Evolutionary conservation across 139 green algal species (phyloP).

Genomic region (Chlamydomonas sp.): DNA sequence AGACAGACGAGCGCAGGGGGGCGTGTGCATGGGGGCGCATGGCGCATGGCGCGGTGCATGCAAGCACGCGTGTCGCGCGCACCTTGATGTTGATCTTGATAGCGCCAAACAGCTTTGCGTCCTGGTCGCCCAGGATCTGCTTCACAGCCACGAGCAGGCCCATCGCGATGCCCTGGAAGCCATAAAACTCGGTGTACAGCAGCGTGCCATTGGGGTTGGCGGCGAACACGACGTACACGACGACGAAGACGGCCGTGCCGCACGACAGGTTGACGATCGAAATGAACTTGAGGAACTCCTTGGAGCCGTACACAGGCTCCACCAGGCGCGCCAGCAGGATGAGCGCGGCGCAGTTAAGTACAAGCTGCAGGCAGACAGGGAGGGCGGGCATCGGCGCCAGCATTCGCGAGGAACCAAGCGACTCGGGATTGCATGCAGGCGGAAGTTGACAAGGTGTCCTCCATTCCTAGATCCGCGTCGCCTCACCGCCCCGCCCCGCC

Average conservation of each 20-base stretch:
- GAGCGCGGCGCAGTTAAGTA: conserved; percentile 45
- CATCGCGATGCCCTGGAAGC: conserved; percentile 79
- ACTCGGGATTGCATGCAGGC: too few relatives aligned
- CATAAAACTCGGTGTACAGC: conserved; percentile 58
- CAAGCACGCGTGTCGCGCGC: too few relatives aligned
- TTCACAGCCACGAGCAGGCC: conserved; percentile 85
- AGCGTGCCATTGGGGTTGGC: neutral
- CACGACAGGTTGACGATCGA: conserved; percentile 44
- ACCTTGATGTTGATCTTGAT: conserved; percentile 71
- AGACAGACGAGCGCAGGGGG: neutral
- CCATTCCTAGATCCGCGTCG: too few relatives aligned
- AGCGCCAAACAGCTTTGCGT: conserved; percentile 60
- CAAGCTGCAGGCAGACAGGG: conserved; percentile 47
- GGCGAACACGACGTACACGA: conserved; percentile 57
- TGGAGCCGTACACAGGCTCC: conserved; percentile 76
- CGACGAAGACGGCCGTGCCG: conserved; percentile 47
- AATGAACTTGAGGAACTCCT: conserved; percentile 75
- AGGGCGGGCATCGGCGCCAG: neutral
- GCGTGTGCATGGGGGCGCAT: too few relatives aligned
- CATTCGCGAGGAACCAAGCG: neutral
- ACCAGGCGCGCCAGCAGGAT: conserved; percentile 66
- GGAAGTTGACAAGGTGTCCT: too few relatives aligned
- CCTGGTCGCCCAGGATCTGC: conserved; percentile 82
- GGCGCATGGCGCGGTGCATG: too few relatives aligned
- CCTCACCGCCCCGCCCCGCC: too few relatives aligned